Conservation (phyloP, 352 stramenopile species). For the Pythium brachiatum region DNA sequence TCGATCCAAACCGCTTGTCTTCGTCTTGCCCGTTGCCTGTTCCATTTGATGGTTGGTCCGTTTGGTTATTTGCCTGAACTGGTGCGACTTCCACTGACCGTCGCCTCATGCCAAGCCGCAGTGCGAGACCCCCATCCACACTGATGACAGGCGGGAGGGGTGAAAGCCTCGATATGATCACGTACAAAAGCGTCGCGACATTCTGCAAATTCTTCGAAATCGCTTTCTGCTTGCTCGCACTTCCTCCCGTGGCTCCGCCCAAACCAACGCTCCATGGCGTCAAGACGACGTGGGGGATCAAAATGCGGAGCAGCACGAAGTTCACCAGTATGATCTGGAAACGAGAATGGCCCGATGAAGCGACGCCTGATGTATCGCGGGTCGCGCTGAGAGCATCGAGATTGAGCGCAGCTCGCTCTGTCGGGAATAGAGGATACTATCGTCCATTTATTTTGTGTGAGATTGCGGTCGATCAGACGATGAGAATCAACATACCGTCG, state of each 20-base stretch:
- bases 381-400: constrained; percentile 61
- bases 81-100: constrained; percentile 11
- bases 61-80: not conserved
- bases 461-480: not conserved
- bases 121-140: not conserved
- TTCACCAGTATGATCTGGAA: constrained; percentile 63
- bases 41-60: not conserved
- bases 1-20: not conserved
- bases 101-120: not conserved
- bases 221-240: not conserved
- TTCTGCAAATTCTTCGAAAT: constrained; percentile 38
- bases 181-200: constrained; percentile 55
- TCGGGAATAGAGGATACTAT: constrained; percentile 54
- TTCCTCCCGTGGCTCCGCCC: constrained; percentile 2
- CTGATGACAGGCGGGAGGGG: constrained; percentile 32
- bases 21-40: not conserved
- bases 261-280: constrained; percentile 49
- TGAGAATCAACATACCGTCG: constrained; percentile 33
- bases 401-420: constrained; percentile 42
- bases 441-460: not conserved
- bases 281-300: constrained; percentile 60
- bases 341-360: constrained; percentile 20
- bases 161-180: constrained; percentile 39
- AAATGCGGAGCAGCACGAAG: constrained; percentile 56
- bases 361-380: constrained; percentile 28